Conservation (phyloP, 2,329 filamentous ascomycete genomes). For the Dothidotthia symphoricarpi region DNA sequence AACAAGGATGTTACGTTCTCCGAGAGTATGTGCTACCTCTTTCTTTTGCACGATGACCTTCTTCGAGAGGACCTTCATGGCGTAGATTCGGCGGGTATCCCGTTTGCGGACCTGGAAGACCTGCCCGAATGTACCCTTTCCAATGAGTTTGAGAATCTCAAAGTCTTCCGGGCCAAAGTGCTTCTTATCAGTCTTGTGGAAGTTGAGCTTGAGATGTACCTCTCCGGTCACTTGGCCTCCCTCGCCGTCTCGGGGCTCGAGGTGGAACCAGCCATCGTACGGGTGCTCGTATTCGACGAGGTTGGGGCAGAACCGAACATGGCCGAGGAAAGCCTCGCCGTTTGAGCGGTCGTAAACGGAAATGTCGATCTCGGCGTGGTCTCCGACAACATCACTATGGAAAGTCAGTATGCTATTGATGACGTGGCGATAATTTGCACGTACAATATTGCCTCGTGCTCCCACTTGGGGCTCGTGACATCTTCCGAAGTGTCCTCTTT, state of each 20-base stretch:
- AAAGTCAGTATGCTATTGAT: constrained; percentile 19
- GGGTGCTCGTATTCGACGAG: constrained; percentile 67
- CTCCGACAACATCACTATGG: constrained; percentile 82
- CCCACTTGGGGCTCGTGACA: constrained; percentile 87
- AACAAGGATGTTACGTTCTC: constrained; percentile 94
- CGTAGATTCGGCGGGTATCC: constrained; percentile 93
- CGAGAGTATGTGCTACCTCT: constrained; percentile 94
- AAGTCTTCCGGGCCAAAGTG: constrained; percentile 95
- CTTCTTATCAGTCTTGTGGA: constrained; percentile 79
- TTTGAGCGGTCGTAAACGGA: constrained; percentile 87
- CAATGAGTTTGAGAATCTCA: constrained; percentile 91
- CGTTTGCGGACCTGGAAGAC: constrained; percentile 98
- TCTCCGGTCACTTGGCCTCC: constrained; percentile 72
- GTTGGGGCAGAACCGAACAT: constrained; percentile 77
- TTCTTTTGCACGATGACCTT: constrained; percentile 99
- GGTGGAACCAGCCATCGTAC: constrained; percentile 79
- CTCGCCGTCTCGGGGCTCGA: constrained; percentile 77
- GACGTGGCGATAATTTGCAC: constrained; percentile 39
- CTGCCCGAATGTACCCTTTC: constrained; percentile 96
- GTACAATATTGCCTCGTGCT: constrained; percentile 93
- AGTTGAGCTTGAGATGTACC: constrained; percentile 81
- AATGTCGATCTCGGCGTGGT: constrained; percentile 85
- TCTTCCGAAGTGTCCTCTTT: constrained; percentile 58
- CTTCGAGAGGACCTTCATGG: constrained; percentile 99
- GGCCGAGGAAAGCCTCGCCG: constrained; percentile 87